Base-by-base conservation (phyloP, 192 early-diverging fungal species). In the Entomortierella beljakovae region DNA sequence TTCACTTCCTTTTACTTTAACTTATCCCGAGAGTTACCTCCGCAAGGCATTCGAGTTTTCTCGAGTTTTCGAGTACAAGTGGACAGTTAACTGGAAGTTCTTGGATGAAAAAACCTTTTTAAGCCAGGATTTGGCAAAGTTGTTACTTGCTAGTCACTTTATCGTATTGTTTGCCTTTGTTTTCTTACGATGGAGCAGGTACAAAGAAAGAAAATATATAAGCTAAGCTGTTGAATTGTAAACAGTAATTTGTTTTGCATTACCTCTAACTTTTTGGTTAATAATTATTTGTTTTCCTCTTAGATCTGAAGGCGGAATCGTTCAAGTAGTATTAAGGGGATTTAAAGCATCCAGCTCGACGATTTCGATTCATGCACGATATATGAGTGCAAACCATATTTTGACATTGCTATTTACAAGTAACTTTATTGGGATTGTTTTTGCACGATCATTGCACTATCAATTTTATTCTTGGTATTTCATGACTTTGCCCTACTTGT, bases 381-480 rank as follows among this genome's bases (percentile, higher is more conserved):
- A 69, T 38, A 63, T 69, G 60, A 57, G 38, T 16, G 34, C 74
- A 5, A 69, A 31, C 37, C 66, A 69, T 64, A 87, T 95, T 26
- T 35, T 92, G 22, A 81, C 80, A 20, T 76, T 88, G 18, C 83
- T 97, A 84, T 96, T 98, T 54, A 92, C 92, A 0, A 85, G 88
- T 29, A 98, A 98, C 82, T 88, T 99, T 79, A 91, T 96, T 23
- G 97, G 97, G 18, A 89, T 99, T 38, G 64, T 92, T 0, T 97
- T 93, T 80, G 92, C 96, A 6, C 82, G 97, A 26, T 92, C 93
- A 1, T 82, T 99, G 59, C 97, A 99, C 72, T 98, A 97, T 72
- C 96, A 98, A 86, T 99, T 99, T 74, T 99, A 95, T 70, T 85
- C 94, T 0, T 99, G 97, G 97, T 99, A 98, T 79, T 93, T 83